Evolutionary conservation across 2,329 filamentous ascomycete species (phyloP).

Genomic region (Fusarium torulosum): DNA sequence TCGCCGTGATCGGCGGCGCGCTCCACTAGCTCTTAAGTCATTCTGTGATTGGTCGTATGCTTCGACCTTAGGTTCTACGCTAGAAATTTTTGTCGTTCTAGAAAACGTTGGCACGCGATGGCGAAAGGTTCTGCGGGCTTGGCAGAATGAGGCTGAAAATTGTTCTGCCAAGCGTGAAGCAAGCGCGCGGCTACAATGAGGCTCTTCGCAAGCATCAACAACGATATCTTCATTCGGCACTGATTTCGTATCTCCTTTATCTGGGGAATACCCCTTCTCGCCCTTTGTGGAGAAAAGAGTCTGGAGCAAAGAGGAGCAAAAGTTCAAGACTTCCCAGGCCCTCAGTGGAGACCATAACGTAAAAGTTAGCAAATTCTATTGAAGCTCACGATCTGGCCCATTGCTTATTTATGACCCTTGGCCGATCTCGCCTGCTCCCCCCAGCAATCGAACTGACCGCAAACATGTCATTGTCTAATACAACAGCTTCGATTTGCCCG

Average conservation of each 20-base stretch:
- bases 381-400: constrained; percentile 23
- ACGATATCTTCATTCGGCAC: neutral
- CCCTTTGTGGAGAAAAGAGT: constrained; percentile 19
- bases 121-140: constrained; percentile 12
- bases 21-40: constrained; percentile 18
- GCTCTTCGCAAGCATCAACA: neutral
- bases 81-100: constrained; percentile 28
- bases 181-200: constrained; percentile 17
- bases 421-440: constrained; percentile 16
- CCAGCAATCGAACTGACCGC: neutral
- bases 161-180: neutral
- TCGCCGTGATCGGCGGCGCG: constrained; percentile 26
- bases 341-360: constrained; percentile 40
- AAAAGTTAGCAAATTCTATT: constrained; percentile 36
- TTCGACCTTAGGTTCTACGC: neutral
- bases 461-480: neutral
- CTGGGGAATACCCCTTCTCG: constrained; percentile 17
- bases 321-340: neutral
- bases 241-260: neutral
- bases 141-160: constrained; percentile 24
- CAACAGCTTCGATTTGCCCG: neutral
- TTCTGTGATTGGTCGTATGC: neutral
- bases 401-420: constrained; percentile 1
- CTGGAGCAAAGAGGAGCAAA: constrained; percentile 5
- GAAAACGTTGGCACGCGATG: no score